Conservation (phyloP, 805 yeast genomes). For the Candida tallmaniae region DNA sequence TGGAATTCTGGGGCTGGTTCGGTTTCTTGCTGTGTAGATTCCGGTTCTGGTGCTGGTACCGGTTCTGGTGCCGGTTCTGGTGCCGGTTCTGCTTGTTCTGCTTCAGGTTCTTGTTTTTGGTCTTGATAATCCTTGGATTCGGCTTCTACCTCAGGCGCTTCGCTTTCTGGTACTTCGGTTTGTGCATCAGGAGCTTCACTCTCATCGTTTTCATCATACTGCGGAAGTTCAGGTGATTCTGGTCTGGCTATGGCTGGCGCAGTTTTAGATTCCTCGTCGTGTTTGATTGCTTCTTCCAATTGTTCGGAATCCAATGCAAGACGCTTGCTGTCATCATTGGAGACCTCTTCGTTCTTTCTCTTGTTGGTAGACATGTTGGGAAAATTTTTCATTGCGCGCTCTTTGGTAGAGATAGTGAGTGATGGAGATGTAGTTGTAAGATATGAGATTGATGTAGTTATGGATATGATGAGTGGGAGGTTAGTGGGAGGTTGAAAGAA, state of each 20-base stretch:
- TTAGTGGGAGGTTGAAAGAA: too few species aligned
- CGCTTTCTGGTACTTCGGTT: background rate
- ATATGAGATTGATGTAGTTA: too few species aligned
- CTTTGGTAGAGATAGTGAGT: too few species aligned
- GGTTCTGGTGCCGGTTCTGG: background rate
- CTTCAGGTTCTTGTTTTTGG: constrained; percentile 3
- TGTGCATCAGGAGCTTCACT: background rate
- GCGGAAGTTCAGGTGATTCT: background rate
- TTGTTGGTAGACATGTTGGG: constrained; percentile 30
- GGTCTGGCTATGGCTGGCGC: constrained; percentile 8
- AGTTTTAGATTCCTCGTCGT: constrained; percentile 9
- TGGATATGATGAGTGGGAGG: too few species aligned
- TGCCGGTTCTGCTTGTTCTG: constrained; percentile 1
- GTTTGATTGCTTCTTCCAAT: constrained; percentile 40
- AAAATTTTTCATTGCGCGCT: constrained; percentile 1
- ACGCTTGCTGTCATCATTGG: constrained; percentile 52
- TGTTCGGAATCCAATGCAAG: constrained; percentile 68
- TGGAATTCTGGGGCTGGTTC: background rate
- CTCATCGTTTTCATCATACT: constrained; percentile 2
- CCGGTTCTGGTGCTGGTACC: too few species aligned
- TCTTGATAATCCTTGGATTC: constrained; percentile 1
- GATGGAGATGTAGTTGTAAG: too few species aligned
- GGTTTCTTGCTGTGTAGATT: background rate
- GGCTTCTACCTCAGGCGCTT: background rate
- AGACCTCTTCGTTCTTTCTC: constrained; percentile 57